These are phyloP conservation scores for Nannochloropsis salina DNA, from an alignment of 108 stramenopile genomes.

Conservation along the genomic window DNA sequence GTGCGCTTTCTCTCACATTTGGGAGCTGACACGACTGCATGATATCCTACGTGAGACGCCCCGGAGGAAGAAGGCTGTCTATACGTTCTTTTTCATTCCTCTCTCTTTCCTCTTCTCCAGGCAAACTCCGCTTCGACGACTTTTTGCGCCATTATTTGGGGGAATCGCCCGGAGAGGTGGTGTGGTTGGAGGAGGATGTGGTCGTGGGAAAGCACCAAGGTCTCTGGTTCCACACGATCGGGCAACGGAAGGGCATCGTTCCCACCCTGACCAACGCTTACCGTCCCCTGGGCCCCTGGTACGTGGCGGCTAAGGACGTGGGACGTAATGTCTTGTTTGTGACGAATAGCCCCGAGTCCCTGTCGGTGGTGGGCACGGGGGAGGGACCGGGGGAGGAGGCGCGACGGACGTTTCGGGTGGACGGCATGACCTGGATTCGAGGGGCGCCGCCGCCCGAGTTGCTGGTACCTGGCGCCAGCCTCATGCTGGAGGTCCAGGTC, in stretches of 20 bases:
- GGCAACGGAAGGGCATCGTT: conserved; percentile 91
- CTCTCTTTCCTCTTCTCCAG: conserved; percentile 59
- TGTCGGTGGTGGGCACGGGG: conserved; percentile 41
- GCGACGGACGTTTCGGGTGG: conserved; percentile 69
- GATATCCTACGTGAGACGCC: too few relatives aligned
- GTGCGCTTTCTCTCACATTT: too few relatives aligned
- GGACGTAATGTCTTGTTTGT: conserved; percentile 66
- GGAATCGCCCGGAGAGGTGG: conserved; percentile 64
- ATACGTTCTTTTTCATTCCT: neutral
- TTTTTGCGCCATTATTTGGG: conserved; percentile 82
- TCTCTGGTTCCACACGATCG: conserved; percentile 94
- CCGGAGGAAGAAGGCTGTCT: too few relatives aligned
- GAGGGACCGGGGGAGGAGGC: conserved; percentile 32
- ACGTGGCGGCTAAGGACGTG: conserved; percentile 85
- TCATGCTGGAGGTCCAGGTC: conserved; percentile 66
- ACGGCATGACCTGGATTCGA: conserved; percentile 76
- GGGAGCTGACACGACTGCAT: too few relatives aligned
- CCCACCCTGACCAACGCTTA: conserved; percentile 55
- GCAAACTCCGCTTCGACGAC: conserved; percentile 87
- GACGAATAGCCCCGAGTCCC: conserved; percentile 77
- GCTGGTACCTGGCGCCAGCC: conserved; percentile 30
- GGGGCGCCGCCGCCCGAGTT: conserved; percentile 53
- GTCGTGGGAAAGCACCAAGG: conserved; percentile 79
- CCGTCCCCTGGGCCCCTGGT: conserved; percentile 83
- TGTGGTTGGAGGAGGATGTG: conserved; percentile 69